phyloP scores from a whole-genome alignment of 805 yeast genomes.

The Diddensiella transvaalensis region DNA sequence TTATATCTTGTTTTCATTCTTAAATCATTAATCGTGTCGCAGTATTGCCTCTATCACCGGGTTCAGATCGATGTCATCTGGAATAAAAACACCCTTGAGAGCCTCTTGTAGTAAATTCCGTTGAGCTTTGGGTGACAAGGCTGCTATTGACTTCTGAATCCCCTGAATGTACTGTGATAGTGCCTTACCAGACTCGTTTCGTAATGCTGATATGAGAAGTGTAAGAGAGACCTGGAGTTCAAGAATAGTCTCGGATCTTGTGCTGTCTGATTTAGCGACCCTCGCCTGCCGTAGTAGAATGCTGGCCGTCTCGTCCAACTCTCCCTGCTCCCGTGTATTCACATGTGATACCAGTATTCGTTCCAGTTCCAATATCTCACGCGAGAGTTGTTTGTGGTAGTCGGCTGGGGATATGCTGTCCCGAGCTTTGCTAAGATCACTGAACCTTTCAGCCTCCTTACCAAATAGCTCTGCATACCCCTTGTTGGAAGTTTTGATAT shows the following conservation, averaged over 20 bases:
- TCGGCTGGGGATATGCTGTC: constrained; percentile 4
- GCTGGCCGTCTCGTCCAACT: not conserved
- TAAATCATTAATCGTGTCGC: too few species aligned
- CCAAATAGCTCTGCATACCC: constrained; percentile 17
- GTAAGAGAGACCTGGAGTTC: constrained; percentile 24
- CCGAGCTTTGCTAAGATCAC: constrained; percentile 9
- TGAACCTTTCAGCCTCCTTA: constrained; percentile 18
- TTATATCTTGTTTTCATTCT: too few species aligned
- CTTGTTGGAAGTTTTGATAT: constrained; percentile 2
- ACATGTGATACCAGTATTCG: constrained; percentile 22
- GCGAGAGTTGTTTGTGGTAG: constrained; percentile 19
- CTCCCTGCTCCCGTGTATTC: constrained; percentile 13
- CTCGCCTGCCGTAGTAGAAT: not conserved
- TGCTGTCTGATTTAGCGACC: not conserved
- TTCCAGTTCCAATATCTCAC: constrained; percentile 24
- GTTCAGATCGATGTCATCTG: constrained; percentile 23
- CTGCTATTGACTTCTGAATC: constrained; percentile 16
- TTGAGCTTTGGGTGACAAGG: constrained; percentile 8
- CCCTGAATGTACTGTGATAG: constrained; percentile 27
- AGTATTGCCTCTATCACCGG: constrained; percentile 21
- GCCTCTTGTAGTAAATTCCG: constrained; percentile 22
- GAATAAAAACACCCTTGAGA: constrained; percentile 23
- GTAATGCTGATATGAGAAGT: constrained; percentile 22
- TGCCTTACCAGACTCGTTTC: constrained; percentile 19
- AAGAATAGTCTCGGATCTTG: constrained; percentile 12